Evolutionary conservation across 1,284 basidiomycete genomes (phyloP), one percentile per base, ranked within the genome.

Genomic region (Tilletia setariae): DNA sequence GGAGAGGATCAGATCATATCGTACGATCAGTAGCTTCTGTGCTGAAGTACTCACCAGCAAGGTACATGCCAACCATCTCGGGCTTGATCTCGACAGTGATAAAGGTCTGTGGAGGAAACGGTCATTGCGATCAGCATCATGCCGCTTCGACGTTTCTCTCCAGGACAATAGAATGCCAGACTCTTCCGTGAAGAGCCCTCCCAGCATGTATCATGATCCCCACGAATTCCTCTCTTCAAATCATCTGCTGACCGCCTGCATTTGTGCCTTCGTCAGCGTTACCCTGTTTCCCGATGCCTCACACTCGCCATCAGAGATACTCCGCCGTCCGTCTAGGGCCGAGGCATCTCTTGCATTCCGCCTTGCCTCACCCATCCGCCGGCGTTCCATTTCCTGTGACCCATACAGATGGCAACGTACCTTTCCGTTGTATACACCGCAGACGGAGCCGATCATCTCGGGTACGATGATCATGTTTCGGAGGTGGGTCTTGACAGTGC

Each of bases 401-500:
- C 35, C 25, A 30, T 28, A 32, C 16, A 53, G n/a, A n/a, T n/a
- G n/a, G n/a, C n/a, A n/a, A n/a, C 43, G 32, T 73, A 92, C 90
- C 89, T 94, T 94, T 82, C 94, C 94, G 84, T 94, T 95, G 90
- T 98, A 98, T 67, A 82, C 72, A 63, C 80, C 79, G 67, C 77
- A 72, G 67, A 80, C 74, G 63, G 89, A 91, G 75, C 95, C 95
- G 84, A 98, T 97, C 96, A 99, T 98, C 88, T 99, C 95, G 68
- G 95, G 96, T 73, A 98, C 95, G 84, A 98, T 90, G 85, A 98
- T 94, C 95, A 99, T 98, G 87, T 98, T 90, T 84, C 95, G 93
- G 79, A 98, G 88, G 86, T 99, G 96, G 68, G 96, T 99, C 89
- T 98, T 98, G 84, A 99, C 94, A 78, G 94, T 91, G 67, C 92